A percentile compares a stretch with the other conserved stretches of the same genome.
Evolutionary conservation across 169 alveolate species (phyloP).

Genomic region (Toxoplasma gondii): DNA sequence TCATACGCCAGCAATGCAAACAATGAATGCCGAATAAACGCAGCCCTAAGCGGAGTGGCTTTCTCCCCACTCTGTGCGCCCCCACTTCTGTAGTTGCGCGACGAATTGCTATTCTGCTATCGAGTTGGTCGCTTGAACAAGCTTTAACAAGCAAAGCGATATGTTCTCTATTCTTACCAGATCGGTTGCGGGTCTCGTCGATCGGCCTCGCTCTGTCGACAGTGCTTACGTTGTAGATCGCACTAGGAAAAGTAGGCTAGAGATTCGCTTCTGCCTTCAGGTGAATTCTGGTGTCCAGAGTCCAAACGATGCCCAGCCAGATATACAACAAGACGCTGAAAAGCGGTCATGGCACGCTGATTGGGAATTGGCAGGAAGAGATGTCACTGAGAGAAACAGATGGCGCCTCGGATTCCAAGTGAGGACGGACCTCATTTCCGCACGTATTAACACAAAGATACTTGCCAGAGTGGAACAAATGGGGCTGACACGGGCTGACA

Average conservation of each 20-base stretch:
- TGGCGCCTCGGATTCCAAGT: neutral
- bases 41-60: no score
- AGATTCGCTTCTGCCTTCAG: no score
- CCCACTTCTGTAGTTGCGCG: neutral
- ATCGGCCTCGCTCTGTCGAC: no score
- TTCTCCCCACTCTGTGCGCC: neutral
- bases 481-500: neutral
- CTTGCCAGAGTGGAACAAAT: neutral
- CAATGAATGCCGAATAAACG: no score
- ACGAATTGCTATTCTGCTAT: neutral
- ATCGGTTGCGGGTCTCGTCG: no score
- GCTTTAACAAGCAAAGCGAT: no score
- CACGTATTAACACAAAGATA: no score
- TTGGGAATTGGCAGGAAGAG: conserved; percentile 70
- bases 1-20: no score
- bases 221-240: no score
- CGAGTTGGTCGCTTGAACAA: neutral
- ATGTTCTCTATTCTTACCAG: no score
- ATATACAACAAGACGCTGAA: conserved; percentile 60
- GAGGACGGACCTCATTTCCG: neutral
- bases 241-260: no score
- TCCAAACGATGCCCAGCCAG: conserved; percentile 54
- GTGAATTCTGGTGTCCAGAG: no score
- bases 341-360: conserved; percentile 68
- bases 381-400: conserved; percentile 58